A percentile compares a stretch with the other conserved stretches of the same genome.
These are phyloP conservation scores for Aurantiochytrium sp. DNA, from an alignment of 108 stramenopile species.

Conservation along the genomic window DNA sequence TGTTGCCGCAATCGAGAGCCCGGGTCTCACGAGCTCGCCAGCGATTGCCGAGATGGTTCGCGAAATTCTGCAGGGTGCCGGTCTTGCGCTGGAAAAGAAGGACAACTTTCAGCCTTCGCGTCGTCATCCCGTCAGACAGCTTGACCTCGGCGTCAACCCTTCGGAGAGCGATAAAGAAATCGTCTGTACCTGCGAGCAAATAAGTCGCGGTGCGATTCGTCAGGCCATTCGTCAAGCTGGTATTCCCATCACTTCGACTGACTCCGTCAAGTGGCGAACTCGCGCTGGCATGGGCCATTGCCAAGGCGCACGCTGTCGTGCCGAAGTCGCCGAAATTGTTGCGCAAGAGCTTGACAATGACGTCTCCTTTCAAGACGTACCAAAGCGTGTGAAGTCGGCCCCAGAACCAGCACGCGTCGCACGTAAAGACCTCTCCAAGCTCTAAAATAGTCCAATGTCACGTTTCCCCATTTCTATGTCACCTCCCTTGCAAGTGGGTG, in stretches of 20 bases:
- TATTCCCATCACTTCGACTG: not conserved
- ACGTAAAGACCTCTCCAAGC: not conserved
- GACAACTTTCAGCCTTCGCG: not conserved
- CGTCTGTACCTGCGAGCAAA: not conserved
- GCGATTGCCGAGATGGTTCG: not conserved
- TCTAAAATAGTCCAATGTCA: not conserved
- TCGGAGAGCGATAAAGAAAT: not conserved
- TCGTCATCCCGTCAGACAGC: not conserved
- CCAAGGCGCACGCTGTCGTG: not conserved
- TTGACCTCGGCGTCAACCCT: not conserved
- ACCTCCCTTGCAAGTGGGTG: not conserved
- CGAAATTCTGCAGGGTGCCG: not conserved
- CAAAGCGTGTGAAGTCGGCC: not conserved
- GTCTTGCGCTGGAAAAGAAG: not conserved
- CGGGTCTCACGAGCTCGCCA: not conserved
- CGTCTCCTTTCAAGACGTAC: not conserved
- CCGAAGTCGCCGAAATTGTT: not conserved
- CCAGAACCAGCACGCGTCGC: not conserved
- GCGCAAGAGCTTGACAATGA: not conserved
- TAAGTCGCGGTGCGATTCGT: not conserved
- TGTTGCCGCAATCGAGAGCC: constrained; percentile 7
- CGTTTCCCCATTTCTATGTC: not conserved
- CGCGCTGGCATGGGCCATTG: constrained; percentile 16
- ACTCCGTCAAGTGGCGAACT: not conserved
- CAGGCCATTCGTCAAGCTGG: not conserved